Evolutionary conservation across 371 early-diverging fungal genomes (phyloP), one percentile per base, ranked within the genome.

Genomic region (Blyttiomyces sp.): DNA sequence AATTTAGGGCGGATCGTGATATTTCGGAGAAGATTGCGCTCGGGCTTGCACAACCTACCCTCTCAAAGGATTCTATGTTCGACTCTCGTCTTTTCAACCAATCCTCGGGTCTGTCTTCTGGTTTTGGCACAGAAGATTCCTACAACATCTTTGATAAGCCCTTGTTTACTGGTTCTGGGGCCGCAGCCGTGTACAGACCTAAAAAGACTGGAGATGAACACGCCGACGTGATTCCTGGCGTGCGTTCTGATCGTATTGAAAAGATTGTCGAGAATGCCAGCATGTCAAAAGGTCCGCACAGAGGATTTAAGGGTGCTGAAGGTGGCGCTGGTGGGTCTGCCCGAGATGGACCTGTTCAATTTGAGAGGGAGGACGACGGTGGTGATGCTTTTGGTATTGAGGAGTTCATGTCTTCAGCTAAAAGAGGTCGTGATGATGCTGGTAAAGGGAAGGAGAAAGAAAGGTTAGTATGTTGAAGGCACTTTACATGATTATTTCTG

Each of bases 11-110:
- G 64, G 88, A 87, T 2, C 88, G 98, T 70, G 98, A 98, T 80
- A 91, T 98, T 51, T 94, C 96, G 0, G 98, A 98, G 75, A 96
- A 95, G 76, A 90, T 98, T 61, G 97, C 98, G 2, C 82, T 98
- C 52, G 97, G 97, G 34, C 73, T 94, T 49, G 96, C 95, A 32
- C 88, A 93, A 61, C 97, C 96, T 0, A 85, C 94, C 0, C 69
- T 84, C 46, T 82, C 88, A 49, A 86, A 87, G 70, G 98, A 96
- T 51, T 84, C 90, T 54, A 80, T 95, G 87, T 96, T 87, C 66
- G 98, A 98, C 71, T 84, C 89, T 34, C 86, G 98, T 49, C 77
- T 98, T 49, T 96, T 94, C 72, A 93, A 96, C 75, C 94, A 91
- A 68, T 81, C 86, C 0, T 84, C 86, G 54, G 96, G 95, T 19